Conservation (phyloP, 768 basidiomycete genomes). For the Lactarius psammicola region DNA sequence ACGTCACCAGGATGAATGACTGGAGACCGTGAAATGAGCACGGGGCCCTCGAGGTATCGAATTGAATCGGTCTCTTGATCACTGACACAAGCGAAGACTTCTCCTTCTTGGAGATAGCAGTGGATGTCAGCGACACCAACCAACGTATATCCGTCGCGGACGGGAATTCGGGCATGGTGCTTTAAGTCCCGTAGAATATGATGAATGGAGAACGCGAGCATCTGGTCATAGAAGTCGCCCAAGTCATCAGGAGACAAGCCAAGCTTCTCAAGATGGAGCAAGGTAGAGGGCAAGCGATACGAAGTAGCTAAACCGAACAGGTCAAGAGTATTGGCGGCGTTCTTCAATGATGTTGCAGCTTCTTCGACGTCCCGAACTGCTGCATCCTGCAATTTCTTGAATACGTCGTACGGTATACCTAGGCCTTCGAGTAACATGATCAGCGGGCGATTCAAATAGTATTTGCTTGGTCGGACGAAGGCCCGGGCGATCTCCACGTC, state of each 20-base stretch:
- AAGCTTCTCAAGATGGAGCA: slow-evolving; percentile 51
- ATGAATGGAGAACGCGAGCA: slow-evolving; percentile 54
- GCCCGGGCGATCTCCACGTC: slow-evolving; percentile 63
- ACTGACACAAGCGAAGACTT: slow-evolving; percentile 63
- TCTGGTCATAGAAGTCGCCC: slow-evolving; percentile 50
- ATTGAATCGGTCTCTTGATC: slow-evolving; percentile 38
- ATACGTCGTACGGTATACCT: slow-evolving; percentile 54
- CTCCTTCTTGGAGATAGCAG: slow-evolving; percentile 46
- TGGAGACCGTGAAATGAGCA: slow-evolving; percentile 62
- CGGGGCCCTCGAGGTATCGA: slow-evolving; percentile 51
- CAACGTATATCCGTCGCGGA: slow-evolving; percentile 61
- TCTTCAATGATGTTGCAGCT: slow-evolving; percentile 43
- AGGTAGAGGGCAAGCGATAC: slow-evolving; percentile 53
- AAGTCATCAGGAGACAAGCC: slow-evolving; percentile 39
- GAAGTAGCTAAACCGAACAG: slow-evolving; percentile 55
- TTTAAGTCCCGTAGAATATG: slow-evolving; percentile 68
- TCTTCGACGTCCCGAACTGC: slow-evolving; percentile 50
- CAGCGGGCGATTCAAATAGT: slow-evolving; percentile 59
- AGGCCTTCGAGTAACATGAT: slow-evolving; percentile 64
- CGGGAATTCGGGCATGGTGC: slow-evolving; percentile 61
- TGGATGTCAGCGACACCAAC: slow-evolving; percentile 73
- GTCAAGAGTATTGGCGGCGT: slow-evolving; percentile 52
- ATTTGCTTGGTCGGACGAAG: slow-evolving; percentile 58
- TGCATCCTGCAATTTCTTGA: slow-evolving; percentile 50
- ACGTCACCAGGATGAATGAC: slow-evolving; percentile 70